Evolutionary conservation across 2,329 filamentous ascomycete species (phyloP).

Genomic region (Leptodontidium sp.): DNA sequence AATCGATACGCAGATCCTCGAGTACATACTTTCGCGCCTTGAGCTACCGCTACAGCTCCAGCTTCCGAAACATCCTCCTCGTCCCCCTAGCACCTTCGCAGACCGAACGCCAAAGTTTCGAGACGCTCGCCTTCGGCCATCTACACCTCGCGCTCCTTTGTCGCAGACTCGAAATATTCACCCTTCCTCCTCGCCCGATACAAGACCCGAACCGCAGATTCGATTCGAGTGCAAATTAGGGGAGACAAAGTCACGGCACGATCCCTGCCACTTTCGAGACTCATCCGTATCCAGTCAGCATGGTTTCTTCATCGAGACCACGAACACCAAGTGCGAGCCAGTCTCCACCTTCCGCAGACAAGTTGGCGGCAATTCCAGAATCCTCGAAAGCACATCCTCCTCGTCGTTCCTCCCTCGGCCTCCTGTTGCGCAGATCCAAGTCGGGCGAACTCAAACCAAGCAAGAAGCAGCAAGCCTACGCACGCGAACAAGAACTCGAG

Average conservation of each 20-base stretch:
- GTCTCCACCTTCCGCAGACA: slow-evolving; percentile 46
- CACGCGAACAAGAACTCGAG: slow-evolving; percentile 58
- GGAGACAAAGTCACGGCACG: slow-evolving; percentile 23
- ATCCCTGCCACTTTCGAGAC: slow-evolving; percentile 41
- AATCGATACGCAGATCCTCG: background rate
- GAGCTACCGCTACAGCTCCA: background rate
- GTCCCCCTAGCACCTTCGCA: slow-evolving; percentile 6
- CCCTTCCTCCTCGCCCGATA: background rate
- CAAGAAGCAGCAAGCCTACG: slow-evolving; percentile 63
- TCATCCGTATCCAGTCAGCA: slow-evolving; percentile 37
- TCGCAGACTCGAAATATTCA: slow-evolving; percentile 11
- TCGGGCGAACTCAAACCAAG: slow-evolving; percentile 69
- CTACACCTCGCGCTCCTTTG: background rate
- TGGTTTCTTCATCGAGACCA: slow-evolving; percentile 48
- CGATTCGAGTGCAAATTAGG: slow-evolving; percentile 1
- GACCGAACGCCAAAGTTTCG: slow-evolving; percentile 11
- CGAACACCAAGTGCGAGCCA: slow-evolving; percentile 47
- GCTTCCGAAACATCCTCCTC: slow-evolving; percentile 16
- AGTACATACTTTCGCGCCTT: slow-evolving; percentile 10
- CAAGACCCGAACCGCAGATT: slow-evolving; percentile 9
- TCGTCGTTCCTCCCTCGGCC: slow-evolving; percentile 60
- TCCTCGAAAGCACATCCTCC: slow-evolving; percentile 44
- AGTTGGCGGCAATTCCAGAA: slow-evolving; percentile 48
- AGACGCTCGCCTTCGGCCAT: slow-evolving; percentile 4
- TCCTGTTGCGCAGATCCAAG: slow-evolving; percentile 73